phyloP scores from a whole-genome alignment of 805 yeast genomes.

The Candida insectalens region DNA sequence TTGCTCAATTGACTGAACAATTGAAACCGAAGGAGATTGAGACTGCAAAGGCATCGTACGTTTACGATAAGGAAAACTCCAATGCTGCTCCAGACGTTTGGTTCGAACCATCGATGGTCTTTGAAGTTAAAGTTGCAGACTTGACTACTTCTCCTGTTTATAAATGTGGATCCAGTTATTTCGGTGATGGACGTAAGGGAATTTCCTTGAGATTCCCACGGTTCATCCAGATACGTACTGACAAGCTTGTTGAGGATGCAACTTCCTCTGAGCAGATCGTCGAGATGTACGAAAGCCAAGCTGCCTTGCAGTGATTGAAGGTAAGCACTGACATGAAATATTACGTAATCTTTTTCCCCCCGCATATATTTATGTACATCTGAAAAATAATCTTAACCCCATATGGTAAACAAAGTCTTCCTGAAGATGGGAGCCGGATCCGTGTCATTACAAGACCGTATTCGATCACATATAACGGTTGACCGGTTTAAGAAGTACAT shows the following conservation, averaged over 20 bases:
- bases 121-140: constrained; percentile 90
- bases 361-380: no score
- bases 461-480: background rate
- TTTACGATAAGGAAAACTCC: constrained; percentile 49
- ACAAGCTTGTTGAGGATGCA: constrained; percentile 78
- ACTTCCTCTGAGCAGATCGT: constrained; percentile 78
- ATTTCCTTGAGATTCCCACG: constrained; percentile 85
- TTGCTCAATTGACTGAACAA: constrained; percentile 47
- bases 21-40: constrained; percentile 53
- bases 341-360: no score
- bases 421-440: no score
- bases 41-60: constrained; percentile 55
- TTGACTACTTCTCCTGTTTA: constrained; percentile 82
- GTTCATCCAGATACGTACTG: constrained; percentile 75
- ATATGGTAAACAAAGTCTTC: no score
- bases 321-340: no score
- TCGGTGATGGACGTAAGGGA: constrained; percentile 54
- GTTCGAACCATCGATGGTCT: constrained; percentile 80
- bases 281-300: constrained; percentile 76
- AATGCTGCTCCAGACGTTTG: constrained; percentile 85
- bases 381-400: no score
- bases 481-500: background rate
- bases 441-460: no score
- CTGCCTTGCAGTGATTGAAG: constrained; percentile 17
- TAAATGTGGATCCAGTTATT: constrained; percentile 69